A percentile compares a stretch with the other conserved stretches of the same genome.
Evolutionary conservation across 306 rosid genomes (phyloP).

Genomic region (Prunus kanzakura): DNA sequence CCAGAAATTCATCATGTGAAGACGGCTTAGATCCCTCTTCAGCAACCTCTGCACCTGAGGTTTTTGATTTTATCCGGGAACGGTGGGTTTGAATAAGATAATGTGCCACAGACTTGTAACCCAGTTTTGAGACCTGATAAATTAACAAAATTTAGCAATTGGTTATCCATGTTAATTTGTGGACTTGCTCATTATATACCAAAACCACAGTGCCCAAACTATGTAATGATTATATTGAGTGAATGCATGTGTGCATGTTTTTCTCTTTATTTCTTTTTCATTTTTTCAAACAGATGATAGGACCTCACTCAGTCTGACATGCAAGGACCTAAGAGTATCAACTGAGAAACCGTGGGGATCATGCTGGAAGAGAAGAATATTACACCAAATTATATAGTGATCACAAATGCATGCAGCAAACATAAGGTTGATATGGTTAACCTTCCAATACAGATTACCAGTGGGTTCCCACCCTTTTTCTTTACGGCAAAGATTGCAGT

Average conservation of each 20-base stretch:
- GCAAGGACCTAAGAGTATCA: not conserved
- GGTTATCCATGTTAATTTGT: not conserved
- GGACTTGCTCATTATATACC: not conserved
- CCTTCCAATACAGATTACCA: constrained; percentile 63
- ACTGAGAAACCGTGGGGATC: not conserved
- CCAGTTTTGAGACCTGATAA: constrained; percentile 33
- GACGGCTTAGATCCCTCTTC: constrained; percentile 4
- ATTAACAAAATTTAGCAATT: not conserved
- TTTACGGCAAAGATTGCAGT: constrained; percentile 65
- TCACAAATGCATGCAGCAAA: not conserved
- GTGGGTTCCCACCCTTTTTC: constrained; percentile 77
- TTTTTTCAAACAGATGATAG: not conserved
- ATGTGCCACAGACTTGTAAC: constrained; percentile 56
- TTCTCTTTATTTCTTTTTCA: not conserved
- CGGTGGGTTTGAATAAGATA: constrained; percentile 42
- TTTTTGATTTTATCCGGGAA: constrained; percentile 1
- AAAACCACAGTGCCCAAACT: not conserved
- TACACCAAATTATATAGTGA: not conserved
- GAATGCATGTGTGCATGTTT: not conserved
- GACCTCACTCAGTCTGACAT: not conserved
- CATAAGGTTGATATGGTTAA: constrained; percentile 22
- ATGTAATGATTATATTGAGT: too few relatives aligned
- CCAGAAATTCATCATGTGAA: not conserved
- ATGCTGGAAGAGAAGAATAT: not conserved
- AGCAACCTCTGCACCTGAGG: constrained; percentile 13